phyloP scores from a whole-genome alignment of 352 stramenopile genomes.

The Globisporangium alternatum region DNA sequence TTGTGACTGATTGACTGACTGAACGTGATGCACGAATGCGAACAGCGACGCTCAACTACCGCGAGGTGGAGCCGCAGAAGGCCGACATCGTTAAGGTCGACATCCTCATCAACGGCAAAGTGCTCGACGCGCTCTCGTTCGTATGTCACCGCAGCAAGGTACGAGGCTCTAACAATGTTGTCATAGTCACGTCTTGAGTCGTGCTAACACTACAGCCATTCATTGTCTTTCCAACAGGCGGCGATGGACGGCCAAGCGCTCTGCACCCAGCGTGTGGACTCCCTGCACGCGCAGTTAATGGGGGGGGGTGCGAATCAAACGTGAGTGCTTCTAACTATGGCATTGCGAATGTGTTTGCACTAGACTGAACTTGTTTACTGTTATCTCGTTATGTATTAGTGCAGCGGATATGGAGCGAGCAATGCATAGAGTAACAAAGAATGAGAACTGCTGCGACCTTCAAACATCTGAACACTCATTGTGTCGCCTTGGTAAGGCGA shows the following conservation, averaged over 20 bases:
- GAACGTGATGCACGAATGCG: neutral
- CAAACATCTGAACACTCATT: too few relatives aligned
- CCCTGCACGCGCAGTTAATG: too few relatives aligned
- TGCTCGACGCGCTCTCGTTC: slow-evolving; percentile 96
- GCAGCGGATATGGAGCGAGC: too few relatives aligned
- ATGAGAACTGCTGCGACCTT: too few relatives aligned
- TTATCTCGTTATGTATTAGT: too few relatives aligned
- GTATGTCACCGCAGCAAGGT: slow-evolving; percentile 92
- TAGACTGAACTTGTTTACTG: too few relatives aligned
- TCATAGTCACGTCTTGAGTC: neutral
- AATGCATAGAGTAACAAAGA: too few relatives aligned
- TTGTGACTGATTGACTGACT: neutral
- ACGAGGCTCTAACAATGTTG: neutral
- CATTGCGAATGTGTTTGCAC: too few relatives aligned
- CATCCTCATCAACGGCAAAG: slow-evolving; percentile 93
- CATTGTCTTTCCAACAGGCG: slow-evolving; percentile 20
- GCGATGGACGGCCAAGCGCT: slow-evolving; percentile 83
- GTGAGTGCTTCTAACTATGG: too few relatives aligned
- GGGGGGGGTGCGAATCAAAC: too few relatives aligned
- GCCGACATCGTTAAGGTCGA: slow-evolving; percentile 96
- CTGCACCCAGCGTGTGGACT: too few relatives aligned
- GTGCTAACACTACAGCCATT: neutral
- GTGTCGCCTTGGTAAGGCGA: too few relatives aligned
- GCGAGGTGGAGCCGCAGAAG: slow-evolving; percentile 86
- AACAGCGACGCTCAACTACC: slow-evolving; percentile 92